Evolutionary conservation across 2,329 filamentous ascomycete genomes (phyloP), one percentile per base, ranked within the genome.

Genomic region (Pseudogymnoascus sp.): DNA sequence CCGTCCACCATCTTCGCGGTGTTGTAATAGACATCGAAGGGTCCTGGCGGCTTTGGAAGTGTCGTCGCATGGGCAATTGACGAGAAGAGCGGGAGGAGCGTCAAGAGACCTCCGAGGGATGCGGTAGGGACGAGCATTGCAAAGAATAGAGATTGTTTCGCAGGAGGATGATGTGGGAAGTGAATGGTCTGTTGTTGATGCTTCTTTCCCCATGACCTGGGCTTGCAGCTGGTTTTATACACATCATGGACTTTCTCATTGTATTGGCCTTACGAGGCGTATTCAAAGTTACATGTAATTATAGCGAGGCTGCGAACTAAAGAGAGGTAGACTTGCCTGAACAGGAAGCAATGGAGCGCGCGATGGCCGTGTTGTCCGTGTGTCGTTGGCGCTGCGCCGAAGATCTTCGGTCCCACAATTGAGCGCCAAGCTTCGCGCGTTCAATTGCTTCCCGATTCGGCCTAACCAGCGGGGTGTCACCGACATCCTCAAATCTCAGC

Each of bases 1-100:
- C 60, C 23, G 51, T 74, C 73, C 14, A 57, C 64, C 4, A 71
- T 61, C 29, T 67, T 37, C 1, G 45, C 54, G 4, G 37, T 68
- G 18, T 36, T 37, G 18, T 69, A 61, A 11, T 62, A 65, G 11
- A 68, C 68, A 59, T 66, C 67, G 61, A 66, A 69, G 21, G 63
- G 45, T 21, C 65, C 65, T 12, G 47, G 5, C 2, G 47, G 47
- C 7, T 57, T 57, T 34, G 47, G 47, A 31, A 57, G 47, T 16
- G 47, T 18, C 47, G 47, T 57, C 29, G 26, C 47, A 18, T 18
- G 18, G 29, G 29, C 6, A 31, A 57, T 12, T 2, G 47, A 57
- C 18, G 29, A 18, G 26, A 34, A 5, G n/a, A 57, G 5, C 12
- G 47, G 47, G 10, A 57, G 47, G n/a, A 57, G 47, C 47, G n/a